Evolutionary conservation across 805 yeast species (phyloP), one percentile per base, ranked within the genome.

Genomic region (Isabelozyma rhagii): DNA sequence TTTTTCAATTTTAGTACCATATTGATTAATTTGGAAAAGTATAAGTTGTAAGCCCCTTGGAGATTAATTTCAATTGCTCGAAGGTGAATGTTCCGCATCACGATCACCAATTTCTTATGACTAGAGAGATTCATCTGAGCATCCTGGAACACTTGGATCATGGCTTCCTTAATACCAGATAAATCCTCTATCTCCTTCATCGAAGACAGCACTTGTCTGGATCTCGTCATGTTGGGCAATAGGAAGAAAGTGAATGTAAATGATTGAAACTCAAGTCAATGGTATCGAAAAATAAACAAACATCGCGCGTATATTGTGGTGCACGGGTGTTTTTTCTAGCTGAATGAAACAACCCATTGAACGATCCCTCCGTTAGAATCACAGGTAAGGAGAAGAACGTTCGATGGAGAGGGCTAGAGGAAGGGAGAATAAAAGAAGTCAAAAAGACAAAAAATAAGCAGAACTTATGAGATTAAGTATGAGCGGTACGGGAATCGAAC

Each of bases 401-500:
- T 38, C 17, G 17, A 38, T 3, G 17, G 40, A 38, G 13, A 15
- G 17, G 17, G 14, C 17, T 38, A 15, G 4, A 29, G 8, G 34
- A 8, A 8, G 34, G 34, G 34, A 29, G 2, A 8, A 29, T 8
- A 8, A 29, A 29, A 10, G 34, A 29, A 29, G 36, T 21, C 25
- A 31, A 31, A 8, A 31, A 13, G 2, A 3, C 2, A 31, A 31
- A 31, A 31, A 31, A 31, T 9, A 31, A 10, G 36, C 36, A 6
- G 5, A 9, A 8, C n/a, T 5, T 6, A 8, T 9, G 1, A 31
- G n/a, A 3, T 6, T 31, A 2, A 2, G 1, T 6, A 6, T 83
- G 89, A 84, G 84, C 83, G 85, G 84, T 83, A 83, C 86, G 90
- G 87, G 93, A 86, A 84, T 86, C 91, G 93, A 86, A 86, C 93